These are phyloP conservation scores for Terana coerulea DNA, from an alignment of 768 basidiomycete species.

Conservation along the genomic window DNA sequence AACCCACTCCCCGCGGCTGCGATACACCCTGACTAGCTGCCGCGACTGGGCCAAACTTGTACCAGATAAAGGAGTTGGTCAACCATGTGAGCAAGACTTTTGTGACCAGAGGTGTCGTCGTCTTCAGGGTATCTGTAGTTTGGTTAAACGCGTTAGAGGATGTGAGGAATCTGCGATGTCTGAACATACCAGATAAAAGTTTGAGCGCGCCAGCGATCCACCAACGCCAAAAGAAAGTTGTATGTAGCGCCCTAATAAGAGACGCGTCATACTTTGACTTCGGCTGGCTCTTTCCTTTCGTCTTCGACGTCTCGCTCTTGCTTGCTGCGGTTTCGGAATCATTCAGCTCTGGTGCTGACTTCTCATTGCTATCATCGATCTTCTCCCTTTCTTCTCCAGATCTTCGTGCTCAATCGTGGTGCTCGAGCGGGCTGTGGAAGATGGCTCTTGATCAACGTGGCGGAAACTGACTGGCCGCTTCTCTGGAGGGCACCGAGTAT, in stretches of 20 bases:
- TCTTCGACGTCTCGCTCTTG: too few species aligned
- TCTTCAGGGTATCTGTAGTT: conserved; percentile 42
- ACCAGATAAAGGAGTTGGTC: conserved; percentile 42
- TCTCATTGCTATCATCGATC: too few species aligned
- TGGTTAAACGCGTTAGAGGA: too few species aligned
- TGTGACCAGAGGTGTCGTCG: conserved; percentile 52
- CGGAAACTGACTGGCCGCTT: conserved; percentile 32
- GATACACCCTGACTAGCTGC: conserved; percentile 31
- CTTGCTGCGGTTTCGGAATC: background rate
- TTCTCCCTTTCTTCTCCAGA: conserved; percentile 6
- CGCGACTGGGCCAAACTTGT: conserved; percentile 33
- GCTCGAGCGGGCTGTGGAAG: background rate
- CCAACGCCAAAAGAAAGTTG: conserved; percentile 43
- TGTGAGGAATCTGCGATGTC: background rate
- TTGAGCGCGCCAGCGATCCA: conserved; percentile 48
- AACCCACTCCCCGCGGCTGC: conserved; percentile 49
- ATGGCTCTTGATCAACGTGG: background rate
- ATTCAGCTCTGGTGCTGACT: background rate
- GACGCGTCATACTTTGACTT: conserved; percentile 40
- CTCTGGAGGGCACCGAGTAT: conserved; percentile 45
- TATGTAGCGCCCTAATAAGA: conserved; percentile 44
- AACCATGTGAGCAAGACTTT: conserved; percentile 62
- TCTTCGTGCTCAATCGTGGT: conserved; percentile 1
- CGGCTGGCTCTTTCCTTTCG: conserved; percentile 5
- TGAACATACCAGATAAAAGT: conserved; percentile 32